These are phyloP conservation scores for Ceratobasidium theobromae DNA, from an alignment of 1,284 basidiomycete genomes.

Conservation along the genomic window DNA sequence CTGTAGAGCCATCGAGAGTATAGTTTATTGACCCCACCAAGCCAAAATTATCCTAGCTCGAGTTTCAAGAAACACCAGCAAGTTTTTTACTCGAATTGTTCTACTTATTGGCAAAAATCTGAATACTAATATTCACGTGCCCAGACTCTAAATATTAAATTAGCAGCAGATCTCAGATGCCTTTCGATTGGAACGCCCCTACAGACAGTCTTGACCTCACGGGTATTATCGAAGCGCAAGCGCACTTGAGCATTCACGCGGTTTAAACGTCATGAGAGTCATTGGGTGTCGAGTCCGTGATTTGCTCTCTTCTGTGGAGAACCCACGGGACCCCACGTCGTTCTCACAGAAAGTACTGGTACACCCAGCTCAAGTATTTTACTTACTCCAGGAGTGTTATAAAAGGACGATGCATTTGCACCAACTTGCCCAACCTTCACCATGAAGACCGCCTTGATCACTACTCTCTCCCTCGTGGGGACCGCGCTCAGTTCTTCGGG, in stretches of 20 bases:
- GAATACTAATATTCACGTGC: too few relatives aligned
- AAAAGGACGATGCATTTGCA: not conserved
- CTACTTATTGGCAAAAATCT: too few relatives aligned
- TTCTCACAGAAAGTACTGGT: not conserved
- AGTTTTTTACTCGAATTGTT: too few relatives aligned
- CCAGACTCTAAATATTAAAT: slow-evolving; percentile 13
- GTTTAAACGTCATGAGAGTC: not conserved
- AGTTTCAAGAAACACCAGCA: too few relatives aligned
- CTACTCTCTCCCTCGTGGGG: slow-evolving; percentile 10
- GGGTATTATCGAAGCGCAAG: not conserved
- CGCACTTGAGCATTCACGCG: not conserved
- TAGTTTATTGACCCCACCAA: not conserved
- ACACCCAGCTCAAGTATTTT: not conserved
- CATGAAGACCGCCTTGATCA: slow-evolving; percentile 13
- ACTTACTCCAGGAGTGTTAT: not conserved
- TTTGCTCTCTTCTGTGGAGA: slow-evolving; percentile 1
- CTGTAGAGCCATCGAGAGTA: too few relatives aligned
- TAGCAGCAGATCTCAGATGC: not conserved
- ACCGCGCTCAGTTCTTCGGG: slow-evolving; percentile 3
- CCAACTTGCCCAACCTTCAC: not conserved
- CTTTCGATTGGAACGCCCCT: slow-evolving; percentile 6
- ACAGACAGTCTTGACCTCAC: not conserved
- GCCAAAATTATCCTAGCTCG: not conserved
- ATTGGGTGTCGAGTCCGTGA: not conserved
- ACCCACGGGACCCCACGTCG: not conserved